These are phyloP conservation scores for Penicillium sp. DNA, from an alignment of 2,329 filamentous ascomycete species.

Conservation along the genomic window DNA sequence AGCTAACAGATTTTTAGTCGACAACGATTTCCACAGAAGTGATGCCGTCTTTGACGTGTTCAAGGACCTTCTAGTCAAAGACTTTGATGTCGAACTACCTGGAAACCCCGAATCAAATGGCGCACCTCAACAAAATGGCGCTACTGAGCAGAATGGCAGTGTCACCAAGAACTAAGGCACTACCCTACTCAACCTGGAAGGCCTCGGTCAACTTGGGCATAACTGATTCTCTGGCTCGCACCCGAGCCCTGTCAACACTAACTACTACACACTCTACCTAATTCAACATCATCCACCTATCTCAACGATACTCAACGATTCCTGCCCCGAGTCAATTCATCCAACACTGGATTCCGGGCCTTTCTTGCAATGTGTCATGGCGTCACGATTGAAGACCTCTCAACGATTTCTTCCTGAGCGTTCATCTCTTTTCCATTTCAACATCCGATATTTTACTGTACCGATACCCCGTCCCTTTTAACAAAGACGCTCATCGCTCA, in stretches of 20 bases:
- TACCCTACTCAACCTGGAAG: constrained; percentile 12
- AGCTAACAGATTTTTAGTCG: constrained; percentile 58
- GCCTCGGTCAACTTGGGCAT: neutral
- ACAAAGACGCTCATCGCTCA: constrained; percentile 27
- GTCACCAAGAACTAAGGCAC: constrained; percentile 26
- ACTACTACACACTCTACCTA: constrained; percentile 24
- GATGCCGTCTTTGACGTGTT: constrained; percentile 83
- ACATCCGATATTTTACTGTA: constrained; percentile 33
- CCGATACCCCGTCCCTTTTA: constrained; percentile 38
- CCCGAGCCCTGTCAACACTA: constrained; percentile 18
- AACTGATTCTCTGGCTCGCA: constrained; percentile 4
- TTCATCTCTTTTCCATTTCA: constrained; percentile 37
- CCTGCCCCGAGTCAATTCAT: constrained; percentile 20
- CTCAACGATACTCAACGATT: constrained; percentile 37
- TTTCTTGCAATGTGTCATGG: constrained; percentile 35
- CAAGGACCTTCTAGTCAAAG: constrained; percentile 59
- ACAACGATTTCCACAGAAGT: constrained; percentile 93
- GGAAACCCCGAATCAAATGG: constrained; percentile 25
- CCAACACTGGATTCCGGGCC: constrained; percentile 27
- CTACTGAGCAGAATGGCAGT: constrained; percentile 20
- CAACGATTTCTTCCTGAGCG: constrained; percentile 43
- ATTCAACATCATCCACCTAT: constrained; percentile 40
- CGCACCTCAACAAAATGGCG: constrained; percentile 19
- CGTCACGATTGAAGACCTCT: constrained; percentile 43
- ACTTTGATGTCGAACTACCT: constrained; percentile 34